Evolutionary conservation across 225 moss, liverwort and hornwort genomes (phyloP), one percentile per base, ranked within the genome.

Genomic region (Bryum argenteum): DNA sequence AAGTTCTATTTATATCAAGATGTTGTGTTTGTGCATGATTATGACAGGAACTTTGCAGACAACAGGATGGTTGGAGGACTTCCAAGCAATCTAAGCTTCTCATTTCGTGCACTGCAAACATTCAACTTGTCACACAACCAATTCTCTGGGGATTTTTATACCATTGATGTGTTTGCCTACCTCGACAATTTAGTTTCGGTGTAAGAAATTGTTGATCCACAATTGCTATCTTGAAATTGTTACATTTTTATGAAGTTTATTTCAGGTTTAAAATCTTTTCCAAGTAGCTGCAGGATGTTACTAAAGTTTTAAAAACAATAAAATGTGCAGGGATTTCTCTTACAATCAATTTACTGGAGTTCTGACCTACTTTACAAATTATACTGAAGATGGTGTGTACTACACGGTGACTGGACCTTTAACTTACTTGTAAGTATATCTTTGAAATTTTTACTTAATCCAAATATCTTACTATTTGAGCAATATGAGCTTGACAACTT

Each of bases 301-400:
- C 9, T 54, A n/a, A n/a, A n/a, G 54, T 54, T 54, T 8, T 45
- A 14, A 6, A 40, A 52, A 23, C 61, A 10, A 62, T 7, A 67
- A 3, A 67, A 33, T 9, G 9, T 67, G 57, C 63, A 80, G 67
- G 11, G 72, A 80, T 72, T 18, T 80, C 0, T 80, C 80, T 51
- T 9, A 72, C 43, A 80, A 80, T 40, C 1, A 9, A 10, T 76
- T 72, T 23, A 45, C 6, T 20, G 73, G 73, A 17, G 0, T 0
- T 8, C 24, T 81, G 44, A 73, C 77, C 13, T 10, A 9, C 17
- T 5, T 81, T 26, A 0, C 37, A 22, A 59, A 58, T 59, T 0
- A 1, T 4, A 60, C 45, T 0, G 0, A 0, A 0, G 0, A 21
- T 1, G 67, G 67, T 0, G 0, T 4, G 0, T 1, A 0, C 0